Conservation (phyloP, 495 filamentous ascomycete species). For the Aspergillus mulundensis region DNA sequence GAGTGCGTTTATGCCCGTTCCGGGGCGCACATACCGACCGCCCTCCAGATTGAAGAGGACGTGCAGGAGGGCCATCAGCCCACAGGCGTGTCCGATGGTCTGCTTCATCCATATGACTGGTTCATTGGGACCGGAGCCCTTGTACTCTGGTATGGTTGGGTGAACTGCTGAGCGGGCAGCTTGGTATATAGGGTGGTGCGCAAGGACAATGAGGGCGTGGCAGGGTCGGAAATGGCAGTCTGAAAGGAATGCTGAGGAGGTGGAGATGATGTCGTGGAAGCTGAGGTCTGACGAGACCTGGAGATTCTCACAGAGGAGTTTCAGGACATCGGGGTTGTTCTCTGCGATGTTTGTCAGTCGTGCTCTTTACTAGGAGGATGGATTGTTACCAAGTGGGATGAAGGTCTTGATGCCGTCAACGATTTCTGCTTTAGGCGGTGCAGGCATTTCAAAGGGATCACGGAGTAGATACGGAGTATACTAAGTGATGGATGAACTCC, state of each 20-base stretch:
- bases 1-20: too few relatives aligned
- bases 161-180: slow-evolving; percentile 30
- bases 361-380: neutral
- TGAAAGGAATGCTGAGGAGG: neutral
- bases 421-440: neutral
- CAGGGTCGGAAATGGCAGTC: slow-evolving; percentile 37
- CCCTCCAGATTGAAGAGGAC: slow-evolving; percentile 41
- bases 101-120: slow-evolving; percentile 62
- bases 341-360: slow-evolving; percentile 31
- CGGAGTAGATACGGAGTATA: too few relatives aligned
- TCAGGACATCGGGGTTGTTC: slow-evolving; percentile 61
- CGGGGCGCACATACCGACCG: too few relatives aligned
- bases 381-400: neutral
- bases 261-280: neutral
- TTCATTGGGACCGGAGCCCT: slow-evolving; percentile 46
- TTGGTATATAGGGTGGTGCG: slow-evolving; percentile 44
- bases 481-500: too few relatives aligned
- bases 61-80: slow-evolving; percentile 60
- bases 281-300: slow-evolving; percentile 18
- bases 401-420: neutral
- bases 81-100: slow-evolving; percentile 63
- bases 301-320: slow-evolving; percentile 36
- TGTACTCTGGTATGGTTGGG: slow-evolving; percentile 38
- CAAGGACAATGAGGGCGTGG: slow-evolving; percentile 53
- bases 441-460: neutral